These are phyloP conservation scores for Boletus rubroflammeus DNA, from an alignment of 768 basidiomycete species.

Conservation along the genomic window DNA sequence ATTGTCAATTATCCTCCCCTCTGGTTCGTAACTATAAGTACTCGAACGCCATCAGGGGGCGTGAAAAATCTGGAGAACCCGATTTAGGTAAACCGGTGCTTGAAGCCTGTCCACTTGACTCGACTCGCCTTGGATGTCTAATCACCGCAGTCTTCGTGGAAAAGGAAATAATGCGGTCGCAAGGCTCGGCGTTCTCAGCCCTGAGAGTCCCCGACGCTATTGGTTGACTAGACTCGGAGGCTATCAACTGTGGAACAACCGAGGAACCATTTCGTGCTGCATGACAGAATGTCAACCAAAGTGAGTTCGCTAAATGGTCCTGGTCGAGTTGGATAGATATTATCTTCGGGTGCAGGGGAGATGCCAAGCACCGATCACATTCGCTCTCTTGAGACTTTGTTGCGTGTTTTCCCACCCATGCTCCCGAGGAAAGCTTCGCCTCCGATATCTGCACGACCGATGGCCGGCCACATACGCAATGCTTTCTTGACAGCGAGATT, in stretches of 20 bases:
- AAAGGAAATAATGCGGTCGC: neutral
- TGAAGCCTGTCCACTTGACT: neutral
- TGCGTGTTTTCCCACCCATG: too few relatives aligned
- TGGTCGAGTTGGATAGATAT: too few relatives aligned
- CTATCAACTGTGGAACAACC: neutral
- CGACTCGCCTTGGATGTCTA: neutral
- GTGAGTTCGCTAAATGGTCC: too few relatives aligned
- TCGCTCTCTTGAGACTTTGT: neutral
- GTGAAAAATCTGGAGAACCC: neutral
- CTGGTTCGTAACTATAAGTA: neutral
- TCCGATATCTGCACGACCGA: neutral
- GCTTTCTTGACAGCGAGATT: neutral
- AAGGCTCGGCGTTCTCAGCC: neutral
- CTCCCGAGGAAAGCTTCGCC: neutral
- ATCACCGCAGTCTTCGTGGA: neutral
- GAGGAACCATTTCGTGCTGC: neutral
- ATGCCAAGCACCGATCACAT: neutral
- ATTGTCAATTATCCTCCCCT: neutral
- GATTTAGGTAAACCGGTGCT: conserved; percentile 1
- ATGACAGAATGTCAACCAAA: neutral
- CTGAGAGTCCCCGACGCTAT: neutral
- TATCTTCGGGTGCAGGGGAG: neutral
- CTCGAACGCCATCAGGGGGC: neutral
- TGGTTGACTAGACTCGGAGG: neutral
- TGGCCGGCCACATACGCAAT: neutral